Base-by-base conservation (phyloP, 805 yeast genomes). In the Wickerhamomyces mucosus region DNA sequence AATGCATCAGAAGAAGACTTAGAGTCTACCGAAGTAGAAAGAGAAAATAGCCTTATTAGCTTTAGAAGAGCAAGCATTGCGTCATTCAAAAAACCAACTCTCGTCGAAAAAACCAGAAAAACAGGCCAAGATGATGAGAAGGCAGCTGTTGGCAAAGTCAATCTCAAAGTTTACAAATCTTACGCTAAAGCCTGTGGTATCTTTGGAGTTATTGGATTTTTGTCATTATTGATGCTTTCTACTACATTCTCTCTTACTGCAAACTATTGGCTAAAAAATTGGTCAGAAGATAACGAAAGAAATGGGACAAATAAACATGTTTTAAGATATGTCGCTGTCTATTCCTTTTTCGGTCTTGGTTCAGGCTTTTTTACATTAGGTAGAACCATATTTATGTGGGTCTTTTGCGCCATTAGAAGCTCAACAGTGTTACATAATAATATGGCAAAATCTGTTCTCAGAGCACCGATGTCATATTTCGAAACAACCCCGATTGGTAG, bases 401-500 rank as follows among this genome's bases (percentile, higher is more conserved):
- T 68, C 15, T 67, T 52, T 37, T 66, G 78, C 44, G 65, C 79
- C 6, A 59, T 78, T 12, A 65, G 64, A 36, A 84, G 76, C 1
- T 67, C 83, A 0, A 63, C 58, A 22, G 55, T 51, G 12, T 50
- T 78, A 31, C 85, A 78, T 47, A 68, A 68, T 40, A 53, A 55
- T 18, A 72, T 78, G 80, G 74, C 75, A 0, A 33, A 38, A 5
- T 47, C 76, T 1, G 70, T 78, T 21, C 37, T 77, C 33, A 53
- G 65, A 29, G 63, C 80, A 2, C 83, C 84, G 28, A 73, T 78
- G 78, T 58, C 65, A 4, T 77, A 74, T 45, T 78, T 77, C 50
- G 84, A 78, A 41, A 67, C 80, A 0, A 77, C 83, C 0, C 85
- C 85, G 7, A 51, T 70, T 28, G 85, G 85, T 5, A 59, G 84